phyloP scores from a whole-genome alignment of 257 asterid genomes.

The Plantago ovata region DNA sequence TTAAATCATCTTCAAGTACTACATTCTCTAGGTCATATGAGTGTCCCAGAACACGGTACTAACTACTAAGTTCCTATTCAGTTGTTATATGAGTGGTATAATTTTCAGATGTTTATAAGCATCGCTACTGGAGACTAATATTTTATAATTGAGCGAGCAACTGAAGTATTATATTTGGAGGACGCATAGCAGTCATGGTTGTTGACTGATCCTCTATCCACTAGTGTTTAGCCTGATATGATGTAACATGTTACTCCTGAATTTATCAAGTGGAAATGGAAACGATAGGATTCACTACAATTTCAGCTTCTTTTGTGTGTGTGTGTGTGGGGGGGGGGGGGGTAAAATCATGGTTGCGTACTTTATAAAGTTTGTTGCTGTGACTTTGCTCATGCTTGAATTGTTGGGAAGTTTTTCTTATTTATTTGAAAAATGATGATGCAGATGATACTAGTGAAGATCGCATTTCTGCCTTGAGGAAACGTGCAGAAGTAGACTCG shows the following conservation, averaged over 20 bases:
- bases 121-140: neutral
- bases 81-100: neutral
- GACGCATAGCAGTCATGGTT: neutral
- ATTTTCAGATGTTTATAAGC: neutral
- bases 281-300: too few species aligned
- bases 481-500: slow-evolving; percentile 89
- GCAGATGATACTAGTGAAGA: slow-evolving; percentile 92
- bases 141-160: neutral
- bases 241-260: too few species aligned
- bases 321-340: too few species aligned
- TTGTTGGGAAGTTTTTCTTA: slow-evolving; percentile 8
- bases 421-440: slow-evolving; percentile 17
- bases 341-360: neutral
- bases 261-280: too few species aligned
- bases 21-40: too few species aligned
- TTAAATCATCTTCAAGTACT: too few species aligned
- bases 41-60: too few species aligned
- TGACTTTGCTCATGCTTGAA: slow-evolving; percentile 9
- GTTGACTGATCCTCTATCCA: neutral
- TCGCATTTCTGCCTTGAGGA: slow-evolving; percentile 81
- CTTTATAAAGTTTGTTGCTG: neutral
- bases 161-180: neutral
- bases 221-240: neutral
- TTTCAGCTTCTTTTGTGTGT: too few species aligned
- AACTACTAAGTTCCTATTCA: neutral